Evolutionary conservation across 2,329 filamentous ascomycete species (phyloP).

Genomic region (Knufia fluminis): DNA sequence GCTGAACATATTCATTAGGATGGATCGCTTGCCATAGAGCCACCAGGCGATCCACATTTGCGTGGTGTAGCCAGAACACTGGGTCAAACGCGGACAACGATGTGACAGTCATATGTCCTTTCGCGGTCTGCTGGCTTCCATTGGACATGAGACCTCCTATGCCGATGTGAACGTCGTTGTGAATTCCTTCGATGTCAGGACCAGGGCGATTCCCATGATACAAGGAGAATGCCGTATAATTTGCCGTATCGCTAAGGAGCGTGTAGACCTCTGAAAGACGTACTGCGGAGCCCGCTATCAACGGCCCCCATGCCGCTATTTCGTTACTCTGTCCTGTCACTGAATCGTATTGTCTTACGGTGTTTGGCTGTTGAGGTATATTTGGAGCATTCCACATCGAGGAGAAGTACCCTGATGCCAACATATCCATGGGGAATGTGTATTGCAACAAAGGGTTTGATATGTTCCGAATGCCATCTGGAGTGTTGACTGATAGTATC

Average conservation of each 20-base stretch:
- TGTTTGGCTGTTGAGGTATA: conserved; percentile 8
- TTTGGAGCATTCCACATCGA: conserved; percentile 12
- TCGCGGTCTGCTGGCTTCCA: background rate
- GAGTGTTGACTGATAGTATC: conserved; percentile 36
- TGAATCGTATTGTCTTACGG: conserved; percentile 19
- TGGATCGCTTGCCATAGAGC: conserved; percentile 70
- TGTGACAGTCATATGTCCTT: conserved; percentile 58
- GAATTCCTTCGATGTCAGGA: conserved; percentile 35
- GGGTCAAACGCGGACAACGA: conserved; percentile 71
- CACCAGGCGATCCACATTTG: conserved; percentile 64
- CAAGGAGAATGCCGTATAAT: conserved; percentile 24
- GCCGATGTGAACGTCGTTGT: conserved; percentile 43
- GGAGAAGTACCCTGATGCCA: conserved; percentile 12
- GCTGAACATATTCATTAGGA: conserved; percentile 45
- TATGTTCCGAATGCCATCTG: conserved; percentile 31
- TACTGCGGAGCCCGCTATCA: conserved; percentile 17
- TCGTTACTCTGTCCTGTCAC: conserved; percentile 15
- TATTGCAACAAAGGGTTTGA: conserved; percentile 41
- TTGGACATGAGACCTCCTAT: conserved; percentile 37
- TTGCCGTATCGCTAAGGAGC: conserved; percentile 22
- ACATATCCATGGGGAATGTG: conserved; percentile 21
- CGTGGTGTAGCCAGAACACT: conserved; percentile 67
- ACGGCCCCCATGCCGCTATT: conserved; percentile 14
- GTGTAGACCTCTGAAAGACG: conserved; percentile 23
- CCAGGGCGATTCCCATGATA: conserved; percentile 11